These are phyloP conservation scores for Sclerospora graminicola DNA, from an alignment of 352 stramenopile species.

Conservation along the genomic window DNA sequence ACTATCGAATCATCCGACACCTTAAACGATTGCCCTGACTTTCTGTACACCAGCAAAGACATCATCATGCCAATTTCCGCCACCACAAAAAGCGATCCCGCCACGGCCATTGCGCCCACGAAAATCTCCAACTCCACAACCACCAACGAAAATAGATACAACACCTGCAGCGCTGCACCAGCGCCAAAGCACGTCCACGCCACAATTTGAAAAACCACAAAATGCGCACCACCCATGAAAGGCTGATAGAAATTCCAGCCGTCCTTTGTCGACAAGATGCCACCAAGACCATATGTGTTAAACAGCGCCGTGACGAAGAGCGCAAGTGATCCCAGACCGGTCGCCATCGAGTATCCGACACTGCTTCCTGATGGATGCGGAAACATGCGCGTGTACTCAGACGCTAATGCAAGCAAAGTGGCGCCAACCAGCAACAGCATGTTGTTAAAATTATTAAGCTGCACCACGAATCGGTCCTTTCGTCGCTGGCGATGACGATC, in stretches of 20 bases:
- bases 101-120: conserved; percentile 57
- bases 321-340: conserved; percentile 46
- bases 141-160: conserved; percentile 72
- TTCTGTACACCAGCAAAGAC: conserved; percentile 59
- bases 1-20: too few species aligned
- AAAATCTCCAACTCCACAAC: conserved; percentile 75
- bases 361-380: conserved; percentile 23
- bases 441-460: conserved; percentile 84
- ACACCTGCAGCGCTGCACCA: conserved; percentile 50
- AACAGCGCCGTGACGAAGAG: conserved; percentile 68
- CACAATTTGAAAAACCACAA: conserved; percentile 66
- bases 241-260: conserved; percentile 81
- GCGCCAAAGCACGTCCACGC: conserved; percentile 73
- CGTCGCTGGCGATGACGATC: conserved; percentile 23
- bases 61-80: conserved; percentile 78
- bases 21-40: conserved; percentile 2
- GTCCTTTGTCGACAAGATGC: conserved; percentile 56
- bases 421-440: conserved; percentile 69
- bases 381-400: conserved; percentile 43
- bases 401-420: conserved; percentile 42
- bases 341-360: conserved; percentile 38
- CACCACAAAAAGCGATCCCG: conserved; percentile 47
- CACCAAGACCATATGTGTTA: conserved; percentile 78
- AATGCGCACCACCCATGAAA: conserved; percentile 62
- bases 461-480: conserved; percentile 46